phyloP scores from a whole-genome alignment of 2,329 filamentous ascomycete genomes.

The Aspergillus sp. region DNA sequence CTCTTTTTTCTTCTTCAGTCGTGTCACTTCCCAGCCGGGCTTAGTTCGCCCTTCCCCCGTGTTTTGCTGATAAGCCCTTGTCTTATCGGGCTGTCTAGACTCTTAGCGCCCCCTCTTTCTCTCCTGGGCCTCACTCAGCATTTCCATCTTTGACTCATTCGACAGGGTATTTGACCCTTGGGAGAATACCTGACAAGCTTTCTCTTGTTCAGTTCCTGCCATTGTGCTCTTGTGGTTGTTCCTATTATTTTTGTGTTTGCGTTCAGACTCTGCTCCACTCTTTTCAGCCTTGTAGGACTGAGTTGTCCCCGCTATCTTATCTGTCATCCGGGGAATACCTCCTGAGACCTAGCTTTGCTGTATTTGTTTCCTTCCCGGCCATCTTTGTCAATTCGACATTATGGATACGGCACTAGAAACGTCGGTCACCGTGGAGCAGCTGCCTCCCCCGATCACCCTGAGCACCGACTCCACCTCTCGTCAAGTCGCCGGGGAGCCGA shows the following conservation, averaged over 20 bases:
- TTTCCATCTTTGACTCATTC: not conserved
- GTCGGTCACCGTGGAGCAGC: conserved; percentile 14
- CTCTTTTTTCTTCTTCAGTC: conserved; percentile 9
- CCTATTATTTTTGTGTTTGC: not conserved
- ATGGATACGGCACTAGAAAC: conserved; percentile 21
- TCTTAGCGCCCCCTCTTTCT: conserved; percentile 1
- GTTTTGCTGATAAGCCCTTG: conserved; percentile 11
- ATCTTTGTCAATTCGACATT: not conserved
- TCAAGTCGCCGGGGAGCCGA: conserved; percentile 5
- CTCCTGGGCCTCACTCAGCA: not conserved
- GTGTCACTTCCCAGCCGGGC: conserved; percentile 1
- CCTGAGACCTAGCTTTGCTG: not conserved
- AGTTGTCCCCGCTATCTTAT: not conserved
- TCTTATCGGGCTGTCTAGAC: conserved; percentile 19
- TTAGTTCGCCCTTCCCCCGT: conserved; percentile 4
- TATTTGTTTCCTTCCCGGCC: not conserved
- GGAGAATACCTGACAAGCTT: not conserved
- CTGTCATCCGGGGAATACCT: not conserved
- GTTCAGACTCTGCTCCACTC: not conserved
- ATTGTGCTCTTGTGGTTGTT: not conserved
- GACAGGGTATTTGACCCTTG: not conserved
- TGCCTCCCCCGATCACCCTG: conserved; percentile 15
- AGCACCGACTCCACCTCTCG: conserved; percentile 5
- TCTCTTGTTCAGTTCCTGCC: not conserved
- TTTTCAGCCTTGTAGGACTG: not conserved